Evolutionary conservation across 2,329 filamentous ascomycete genomes (phyloP).

Genomic region (Arthrobotrys sinensis): DNA sequence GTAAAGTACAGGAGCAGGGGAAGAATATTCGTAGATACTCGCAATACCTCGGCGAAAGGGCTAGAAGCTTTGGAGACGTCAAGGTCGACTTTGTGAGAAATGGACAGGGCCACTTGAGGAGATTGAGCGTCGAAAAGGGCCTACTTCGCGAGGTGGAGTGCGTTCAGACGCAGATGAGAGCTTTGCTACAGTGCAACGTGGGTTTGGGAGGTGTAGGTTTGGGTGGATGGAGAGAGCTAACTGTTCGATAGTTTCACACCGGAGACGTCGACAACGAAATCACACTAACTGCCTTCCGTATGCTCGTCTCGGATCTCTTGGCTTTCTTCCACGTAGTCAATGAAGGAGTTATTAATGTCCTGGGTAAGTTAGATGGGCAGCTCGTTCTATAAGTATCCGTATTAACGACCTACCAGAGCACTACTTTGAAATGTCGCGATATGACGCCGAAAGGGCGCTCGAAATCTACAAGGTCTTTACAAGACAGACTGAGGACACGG

Average conservation of each 20-base stretch:
- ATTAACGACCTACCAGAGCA: conserved; percentile 75
- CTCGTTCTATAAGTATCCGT: not conserved
- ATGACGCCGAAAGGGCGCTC: conserved; percentile 92
- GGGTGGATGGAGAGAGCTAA: conserved; percentile 38
- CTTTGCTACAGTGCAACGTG: conserved; percentile 90
- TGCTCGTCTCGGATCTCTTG: conserved; percentile 90
- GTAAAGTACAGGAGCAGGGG: conserved; percentile 89
- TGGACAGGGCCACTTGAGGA: conserved; percentile 86
- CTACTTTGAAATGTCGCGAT: conserved; percentile 97
- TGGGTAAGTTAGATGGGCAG: conserved; percentile 75
- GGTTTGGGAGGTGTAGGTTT: conserved; percentile 12
- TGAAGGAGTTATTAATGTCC: conserved; percentile 95
- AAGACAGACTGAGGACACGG: conserved; percentile 90
- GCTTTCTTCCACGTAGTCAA: conserved; percentile 95
- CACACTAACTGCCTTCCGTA: conserved; percentile 87
- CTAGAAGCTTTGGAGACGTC: conserved; percentile 84
- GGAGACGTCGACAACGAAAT: conserved; percentile 96
- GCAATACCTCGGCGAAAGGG: conserved; percentile 86
- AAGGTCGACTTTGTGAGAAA: conserved; percentile 90
- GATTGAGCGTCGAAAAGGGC: conserved; percentile 90
- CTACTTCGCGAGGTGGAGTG: conserved; percentile 90
- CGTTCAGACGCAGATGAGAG: conserved; percentile 88
- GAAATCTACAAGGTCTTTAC: conserved; percentile 93
- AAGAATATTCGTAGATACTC: conserved; percentile 94
- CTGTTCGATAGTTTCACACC: conserved; percentile 78